Evolutionary conservation across 768 basidiomycete genomes (phyloP).

Genomic region (Psilocybe cubensis): DNA sequence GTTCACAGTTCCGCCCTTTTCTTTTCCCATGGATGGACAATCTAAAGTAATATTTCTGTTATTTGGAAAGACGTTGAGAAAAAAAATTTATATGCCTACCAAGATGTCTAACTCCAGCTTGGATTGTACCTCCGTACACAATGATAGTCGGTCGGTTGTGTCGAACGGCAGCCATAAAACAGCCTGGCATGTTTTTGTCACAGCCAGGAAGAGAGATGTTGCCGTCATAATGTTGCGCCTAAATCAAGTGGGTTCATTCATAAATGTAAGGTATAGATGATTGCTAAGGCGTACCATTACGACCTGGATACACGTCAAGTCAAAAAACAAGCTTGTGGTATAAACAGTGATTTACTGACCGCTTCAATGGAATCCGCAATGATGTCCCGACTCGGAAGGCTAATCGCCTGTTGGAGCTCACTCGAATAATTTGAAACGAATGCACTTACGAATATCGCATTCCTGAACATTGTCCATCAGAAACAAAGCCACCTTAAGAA

Average conservation of each 20-base stretch:
- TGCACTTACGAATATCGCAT: slow-evolving; percentile 82
- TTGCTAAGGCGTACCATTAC: slow-evolving; percentile 51
- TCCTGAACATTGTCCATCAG: slow-evolving; percentile 43
- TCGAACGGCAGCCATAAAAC: slow-evolving; percentile 82
- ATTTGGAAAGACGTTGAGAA: neutral
- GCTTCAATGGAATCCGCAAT: slow-evolving; percentile 92
- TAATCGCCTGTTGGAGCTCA: slow-evolving; percentile 25
- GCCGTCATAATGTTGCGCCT: slow-evolving; percentile 90
- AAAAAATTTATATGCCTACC: slow-evolving; percentile 38
- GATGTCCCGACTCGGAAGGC: slow-evolving; percentile 84
- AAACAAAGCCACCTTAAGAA: neutral
- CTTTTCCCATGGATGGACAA: slow-evolving; percentile 77
- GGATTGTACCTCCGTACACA: slow-evolving; percentile 87
- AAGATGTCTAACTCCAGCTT: slow-evolving; percentile 71
- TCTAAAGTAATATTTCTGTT: slow-evolving; percentile 39
- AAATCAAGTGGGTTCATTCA: no score
- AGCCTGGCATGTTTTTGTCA: slow-evolving; percentile 94
- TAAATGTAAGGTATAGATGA: no score
- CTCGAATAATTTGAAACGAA: neutral
- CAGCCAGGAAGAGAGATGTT: slow-evolving; percentile 89
- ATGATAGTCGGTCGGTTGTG: slow-evolving; percentile 90
- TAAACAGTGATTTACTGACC: slow-evolving; percentile 35
- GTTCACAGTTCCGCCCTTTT: slow-evolving; percentile 83
- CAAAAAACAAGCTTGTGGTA: neutral
- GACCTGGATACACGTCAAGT: slow-evolving; percentile 40